Evolutionary conservation across 441 rosid species (phyloP).

Genomic region (Bruguiera hainesii): DNA sequence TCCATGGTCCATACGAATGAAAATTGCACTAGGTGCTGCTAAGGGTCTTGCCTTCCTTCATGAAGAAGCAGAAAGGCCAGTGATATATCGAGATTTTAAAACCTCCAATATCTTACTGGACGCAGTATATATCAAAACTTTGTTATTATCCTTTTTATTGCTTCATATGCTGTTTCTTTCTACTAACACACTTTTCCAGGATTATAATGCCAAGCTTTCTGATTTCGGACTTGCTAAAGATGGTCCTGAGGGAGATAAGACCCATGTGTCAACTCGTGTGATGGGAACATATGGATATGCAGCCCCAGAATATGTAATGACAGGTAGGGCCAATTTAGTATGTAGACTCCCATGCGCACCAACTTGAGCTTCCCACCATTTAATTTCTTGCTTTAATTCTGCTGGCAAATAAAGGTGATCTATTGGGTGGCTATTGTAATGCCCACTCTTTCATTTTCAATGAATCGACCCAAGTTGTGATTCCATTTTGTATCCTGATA

Average conservation of each 20-base stretch:
- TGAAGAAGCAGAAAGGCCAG: slow-evolving; percentile 89
- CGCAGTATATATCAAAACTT: slow-evolving; percentile 46
- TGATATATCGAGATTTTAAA: slow-evolving; percentile 91
- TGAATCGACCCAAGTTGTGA: no score
- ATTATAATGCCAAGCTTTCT: slow-evolving; percentile 85
- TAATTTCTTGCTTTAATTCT: no score
- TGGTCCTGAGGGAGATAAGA: slow-evolving; percentile 93
- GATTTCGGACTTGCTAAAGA: slow-evolving; percentile 96
- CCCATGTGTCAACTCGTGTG: slow-evolving; percentile 91
- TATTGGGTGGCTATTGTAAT: no score
- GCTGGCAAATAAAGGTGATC: no score
- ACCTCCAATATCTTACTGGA: slow-evolving; percentile 88
- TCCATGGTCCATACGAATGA: slow-evolving; percentile 92
- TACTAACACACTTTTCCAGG: slow-evolving; percentile 45
- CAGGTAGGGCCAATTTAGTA: slow-evolving; percentile 43
- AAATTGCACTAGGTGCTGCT: slow-evolving; percentile 90
- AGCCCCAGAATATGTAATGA: slow-evolving; percentile 94
- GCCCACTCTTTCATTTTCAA: no score
- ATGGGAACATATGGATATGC: slow-evolving; percentile 97
- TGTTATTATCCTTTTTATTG: background rate
- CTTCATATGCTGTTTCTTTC: slow-evolving; percentile 11
- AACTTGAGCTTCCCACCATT: no score
- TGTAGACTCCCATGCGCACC: no score
- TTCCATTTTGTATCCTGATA: no score
- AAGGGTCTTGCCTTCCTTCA: slow-evolving; percentile 92